Evolutionary conservation across 768 basidiomycete genomes (phyloP), one percentile per base, ranked within the genome.

Genomic region (Boletus rubropictus): DNA sequence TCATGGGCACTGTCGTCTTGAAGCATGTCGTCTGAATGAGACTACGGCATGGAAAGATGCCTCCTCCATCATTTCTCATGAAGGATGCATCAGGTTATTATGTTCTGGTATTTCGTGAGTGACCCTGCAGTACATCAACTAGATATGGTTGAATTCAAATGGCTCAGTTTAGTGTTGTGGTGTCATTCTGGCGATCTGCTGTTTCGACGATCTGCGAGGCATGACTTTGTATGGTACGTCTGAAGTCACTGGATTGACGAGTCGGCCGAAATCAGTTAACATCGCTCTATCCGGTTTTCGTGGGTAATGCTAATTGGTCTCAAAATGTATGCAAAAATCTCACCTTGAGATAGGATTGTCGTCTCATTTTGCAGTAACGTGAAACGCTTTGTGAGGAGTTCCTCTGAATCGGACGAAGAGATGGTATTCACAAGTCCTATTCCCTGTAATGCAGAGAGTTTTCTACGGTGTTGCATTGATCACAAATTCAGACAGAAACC

Each of bases 11-110:
- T 33, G 71, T 72, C 1, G 11, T 63, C 2, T 61, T 58, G 34
- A 74, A 73, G 49, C 72, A 71, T 31, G 29, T 14, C 3, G 29
- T 31, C 29, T 29, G 29, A 29, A 45, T 65, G 7, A 68, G 68
- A 34, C 57, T 57, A 1, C 72, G 71, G 9, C 71, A 70, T 71
- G 72, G 70, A 22, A 66, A 72, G 39, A 65, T 69, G 1, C 74
- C 72, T 0, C 55, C 77, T 7, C 51, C 74, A 11, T 49, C 63
- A 5, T 51, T 76, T 37, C 60, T 77, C 12, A 62, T 73, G 55
- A 68, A 69, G n/a, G 76, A 78, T 55, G 70, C 76, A 7, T 68
- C 70, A 3, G 69, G 71, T 63, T 70, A 72, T 1, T 76, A 72
- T 55, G 36, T 71, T 27, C 25, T 27, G 25, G 10, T 8, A 9